Evolutionary conservation across 23 red algal species (phyloP), one percentile per base, ranked within the genome.

Genomic region (Gracilaria domingensis): DNA sequence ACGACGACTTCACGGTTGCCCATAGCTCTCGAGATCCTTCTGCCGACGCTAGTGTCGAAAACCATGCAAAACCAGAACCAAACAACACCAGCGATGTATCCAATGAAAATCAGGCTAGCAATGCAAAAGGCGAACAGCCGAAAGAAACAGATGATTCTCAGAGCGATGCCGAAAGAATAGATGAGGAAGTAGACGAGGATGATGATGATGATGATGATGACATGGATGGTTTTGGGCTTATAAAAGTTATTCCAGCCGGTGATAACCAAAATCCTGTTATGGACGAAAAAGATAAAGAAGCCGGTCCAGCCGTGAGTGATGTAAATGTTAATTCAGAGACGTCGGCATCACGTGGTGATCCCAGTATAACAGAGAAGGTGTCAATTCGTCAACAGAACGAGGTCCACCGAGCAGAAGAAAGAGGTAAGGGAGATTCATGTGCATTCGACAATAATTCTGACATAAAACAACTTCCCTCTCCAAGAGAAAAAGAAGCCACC

Each of bases 151-250:
- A 51, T 14, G 26, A 32, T 29, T 28, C 40, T 30, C 40, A 37
- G 8, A 77, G 72, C 39, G 72, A 51, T 26, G 38, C 25, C 18
- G 34, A 90, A 29, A 56, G 73, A 35, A 75, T 57, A 12, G 32
- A 37, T 32, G 64, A 34, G 25, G 66, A 35, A 13, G 25, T 9
- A 32, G 59, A 64, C 28, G 86, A n/a, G n/a, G n/a, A 79, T 9
- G 86, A 90, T 44, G 73, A 72, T 24, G 87, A 81, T 24, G 87
- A 81, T 26, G 87, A 81, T 16, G 87, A 90, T 23, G 87, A 90
- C 39, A 40, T 76, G 6, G 87, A 90, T 18, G 87, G 64, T 32
- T 90, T 90, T 81, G 87, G 87, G 20, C 54, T 90, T 32, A 81
- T 90, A 39, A 70, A 79, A 26, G 87, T 90, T 69, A 90, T 90